phyloP scores from a whole-genome alignment of 2,329 filamentous ascomycete species.

The Microdochium nivale region DNA sequence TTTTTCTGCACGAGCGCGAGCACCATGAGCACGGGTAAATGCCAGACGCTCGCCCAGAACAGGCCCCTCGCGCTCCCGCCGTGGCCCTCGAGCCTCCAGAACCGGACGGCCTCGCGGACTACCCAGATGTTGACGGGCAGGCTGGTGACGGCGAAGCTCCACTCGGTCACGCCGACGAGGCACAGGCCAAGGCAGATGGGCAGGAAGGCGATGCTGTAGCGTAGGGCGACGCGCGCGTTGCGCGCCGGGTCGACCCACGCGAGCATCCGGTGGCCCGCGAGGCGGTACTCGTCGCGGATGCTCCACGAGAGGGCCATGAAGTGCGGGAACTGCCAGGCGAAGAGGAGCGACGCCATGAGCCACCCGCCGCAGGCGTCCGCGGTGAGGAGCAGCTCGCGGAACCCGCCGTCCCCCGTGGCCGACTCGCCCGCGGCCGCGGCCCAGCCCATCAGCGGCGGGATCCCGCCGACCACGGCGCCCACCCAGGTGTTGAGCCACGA shows the following conservation, averaged over 20 bases:
- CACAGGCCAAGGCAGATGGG: constrained; percentile 79
- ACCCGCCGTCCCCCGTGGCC: constrained; percentile 66
- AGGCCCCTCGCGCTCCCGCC: constrained; percentile 73
- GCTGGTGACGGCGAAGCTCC: constrained; percentile 75
- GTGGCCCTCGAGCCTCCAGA: constrained; percentile 71
- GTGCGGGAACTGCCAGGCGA: constrained; percentile 97
- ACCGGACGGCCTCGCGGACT: constrained; percentile 65
- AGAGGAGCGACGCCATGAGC: constrained; percentile 76
- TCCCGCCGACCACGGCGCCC: constrained; percentile 83
- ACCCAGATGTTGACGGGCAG: constrained; percentile 82
- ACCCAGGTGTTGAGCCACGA: constrained; percentile 90
- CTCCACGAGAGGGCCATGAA: constrained; percentile 91
- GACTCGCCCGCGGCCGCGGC: constrained; percentile 86
- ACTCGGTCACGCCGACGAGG: constrained; percentile 73
- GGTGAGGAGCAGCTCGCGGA: constrained; percentile 68
- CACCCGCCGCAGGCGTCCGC: constrained; percentile 67
- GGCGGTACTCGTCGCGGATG: constrained; percentile 83
- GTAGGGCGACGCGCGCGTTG: constrained; percentile 78
- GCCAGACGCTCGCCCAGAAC: constrained; percentile 98
- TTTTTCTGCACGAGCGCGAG: constrained; percentile 89
- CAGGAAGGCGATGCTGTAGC: constrained; percentile 79
- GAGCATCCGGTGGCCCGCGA: constrained; percentile 62
- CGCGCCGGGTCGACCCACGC: constrained; percentile 78
- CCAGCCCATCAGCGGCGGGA: constrained; percentile 97
- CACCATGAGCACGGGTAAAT: constrained; percentile 82